Conservation (phyloP, 495 filamentous ascomycete species). For the Aspergillus bridgeri region DNA sequence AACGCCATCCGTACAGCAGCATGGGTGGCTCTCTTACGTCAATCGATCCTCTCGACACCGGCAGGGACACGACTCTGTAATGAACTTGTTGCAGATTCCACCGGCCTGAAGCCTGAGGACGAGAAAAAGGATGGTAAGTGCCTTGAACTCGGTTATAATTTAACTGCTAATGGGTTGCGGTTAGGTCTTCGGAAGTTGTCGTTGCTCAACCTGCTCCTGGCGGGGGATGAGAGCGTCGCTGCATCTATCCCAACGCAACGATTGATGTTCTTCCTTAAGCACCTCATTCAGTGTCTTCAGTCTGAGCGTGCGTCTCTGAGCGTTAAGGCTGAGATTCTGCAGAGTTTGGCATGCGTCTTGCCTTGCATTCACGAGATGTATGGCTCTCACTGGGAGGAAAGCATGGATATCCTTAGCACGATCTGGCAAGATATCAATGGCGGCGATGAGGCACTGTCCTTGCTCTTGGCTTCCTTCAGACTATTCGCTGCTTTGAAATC, state of each 20-base stretch:
- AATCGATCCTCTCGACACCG: constrained; percentile 32
- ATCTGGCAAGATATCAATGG: constrained; percentile 49
- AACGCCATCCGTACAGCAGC: constrained; percentile 42
- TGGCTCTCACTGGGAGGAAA: constrained; percentile 77
- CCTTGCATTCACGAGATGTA: constrained; percentile 73
- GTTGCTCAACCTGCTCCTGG: constrained; percentile 56
- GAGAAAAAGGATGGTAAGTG: constrained; percentile 39
- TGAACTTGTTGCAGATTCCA: constrained; percentile 58
- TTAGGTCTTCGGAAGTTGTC: constrained; percentile 51
- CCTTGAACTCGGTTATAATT: background rate
- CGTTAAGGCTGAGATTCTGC: constrained; percentile 53
- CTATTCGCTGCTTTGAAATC: constrained; percentile 60
- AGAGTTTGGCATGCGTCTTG: constrained; percentile 60
- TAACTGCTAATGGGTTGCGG: constrained; percentile 15
- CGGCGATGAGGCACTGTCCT: constrained; percentile 52
- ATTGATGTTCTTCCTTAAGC: constrained; percentile 76
- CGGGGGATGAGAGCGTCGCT: constrained; percentile 47
- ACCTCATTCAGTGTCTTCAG: constrained; percentile 67
- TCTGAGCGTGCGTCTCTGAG: constrained; percentile 40
- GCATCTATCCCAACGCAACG: constrained; percentile 69
- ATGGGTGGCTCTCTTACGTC: constrained; percentile 35
- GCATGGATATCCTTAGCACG: constrained; percentile 53
- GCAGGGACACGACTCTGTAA: constrained; percentile 49
- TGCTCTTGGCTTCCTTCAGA: constrained; percentile 66
- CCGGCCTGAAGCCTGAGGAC: constrained; percentile 45